phyloP scores from a whole-genome alignment of 306 rosid genomes.

The Abrus precatorius region DNA sequence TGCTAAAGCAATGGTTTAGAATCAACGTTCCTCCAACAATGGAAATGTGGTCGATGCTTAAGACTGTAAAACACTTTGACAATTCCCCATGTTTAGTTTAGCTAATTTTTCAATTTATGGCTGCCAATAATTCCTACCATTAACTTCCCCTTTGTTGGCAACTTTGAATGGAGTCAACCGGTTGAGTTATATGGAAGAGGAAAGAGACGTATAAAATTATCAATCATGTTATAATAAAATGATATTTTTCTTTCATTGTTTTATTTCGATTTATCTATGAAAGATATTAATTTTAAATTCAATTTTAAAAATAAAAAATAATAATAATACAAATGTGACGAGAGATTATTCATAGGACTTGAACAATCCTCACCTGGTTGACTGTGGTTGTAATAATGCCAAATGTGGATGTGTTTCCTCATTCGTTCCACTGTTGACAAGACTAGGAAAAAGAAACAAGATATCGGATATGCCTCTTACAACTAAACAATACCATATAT shows the following conservation, averaged over 20 bases:
- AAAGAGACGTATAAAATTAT: too few relatives aligned
- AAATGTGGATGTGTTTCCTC: constrained; percentile 7
- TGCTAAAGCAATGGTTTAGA: constrained; percentile 48
- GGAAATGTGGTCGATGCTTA: neutral
- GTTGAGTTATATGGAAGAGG: too few relatives aligned
- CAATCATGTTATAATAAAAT: too few relatives aligned
- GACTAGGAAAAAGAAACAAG: neutral
- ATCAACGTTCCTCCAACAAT: constrained; percentile 20
- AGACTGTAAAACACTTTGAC: neutral
- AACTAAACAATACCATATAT: too few relatives aligned
- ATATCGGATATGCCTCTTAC: neutral
- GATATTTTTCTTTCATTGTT: too few relatives aligned
- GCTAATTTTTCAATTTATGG: too few relatives aligned
- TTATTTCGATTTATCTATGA: too few relatives aligned
- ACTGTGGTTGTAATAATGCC: neutral
- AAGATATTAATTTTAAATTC: too few relatives aligned
- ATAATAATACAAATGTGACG: neutral
- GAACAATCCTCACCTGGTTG: neutral
- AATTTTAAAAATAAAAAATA: too few relatives aligned
- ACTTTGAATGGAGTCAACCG: too few relatives aligned
- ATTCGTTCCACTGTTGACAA: neutral
- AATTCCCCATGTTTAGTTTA: neutral
- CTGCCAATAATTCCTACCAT: too few relatives aligned
- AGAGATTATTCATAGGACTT: neutral
- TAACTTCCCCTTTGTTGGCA: too few relatives aligned